These are phyloP conservation scores for Venturiaceae sp. DNA, from an alignment of 2,329 filamentous ascomycete genomes.

Conservation along the genomic window DNA sequence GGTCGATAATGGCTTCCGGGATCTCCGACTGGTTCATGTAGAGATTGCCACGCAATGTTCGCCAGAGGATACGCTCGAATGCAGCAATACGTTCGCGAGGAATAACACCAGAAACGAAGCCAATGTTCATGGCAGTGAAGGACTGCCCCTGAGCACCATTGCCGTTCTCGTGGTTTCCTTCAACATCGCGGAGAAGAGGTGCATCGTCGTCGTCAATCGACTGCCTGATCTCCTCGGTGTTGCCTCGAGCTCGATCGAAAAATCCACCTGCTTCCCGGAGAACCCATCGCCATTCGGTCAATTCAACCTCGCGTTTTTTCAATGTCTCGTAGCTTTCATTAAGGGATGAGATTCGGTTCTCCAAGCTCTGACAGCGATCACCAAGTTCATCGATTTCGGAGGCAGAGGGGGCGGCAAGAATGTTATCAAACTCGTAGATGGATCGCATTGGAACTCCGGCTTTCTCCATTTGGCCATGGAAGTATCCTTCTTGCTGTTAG, in stretches of 20 bases:
- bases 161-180: conserved; percentile 66
- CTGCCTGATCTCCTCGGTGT: conserved; percentile 90
- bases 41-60: conserved; percentile 90
- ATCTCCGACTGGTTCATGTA: conserved; percentile 99
- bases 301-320: conserved; percentile 93
- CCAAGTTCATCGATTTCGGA: conserved; percentile 94
- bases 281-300: conserved; percentile 98
- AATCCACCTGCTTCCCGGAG: conserved; percentile 92
- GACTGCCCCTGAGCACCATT: conserved; percentile 62
- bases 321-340: conserved; percentile 98
- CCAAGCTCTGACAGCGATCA: conserved; percentile 83
- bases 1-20: conserved; percentile 82
- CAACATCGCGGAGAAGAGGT: conserved; percentile 83
- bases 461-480: conserved; percentile 93
- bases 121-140: conserved; percentile 97
- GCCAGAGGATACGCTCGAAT: conserved; percentile 96
- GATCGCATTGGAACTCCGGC: conserved; percentile 75
- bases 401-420: conserved; percentile 77
- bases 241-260: conserved; percentile 91
- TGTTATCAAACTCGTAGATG: conserved; percentile 82
- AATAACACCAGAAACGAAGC: conserved; percentile 95
- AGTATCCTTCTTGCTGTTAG: conserved; percentile 58
- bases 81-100: conserved; percentile 83
- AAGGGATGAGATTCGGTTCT: conserved; percentile 80
- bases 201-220: conserved; percentile 79